Percentiles rank a stretch among this genome's conserved stretches.
Evolutionary conservation across 2,329 filamentous ascomycete genomes (phyloP).

Genomic region (Pseudocercospora fuligena): DNA sequence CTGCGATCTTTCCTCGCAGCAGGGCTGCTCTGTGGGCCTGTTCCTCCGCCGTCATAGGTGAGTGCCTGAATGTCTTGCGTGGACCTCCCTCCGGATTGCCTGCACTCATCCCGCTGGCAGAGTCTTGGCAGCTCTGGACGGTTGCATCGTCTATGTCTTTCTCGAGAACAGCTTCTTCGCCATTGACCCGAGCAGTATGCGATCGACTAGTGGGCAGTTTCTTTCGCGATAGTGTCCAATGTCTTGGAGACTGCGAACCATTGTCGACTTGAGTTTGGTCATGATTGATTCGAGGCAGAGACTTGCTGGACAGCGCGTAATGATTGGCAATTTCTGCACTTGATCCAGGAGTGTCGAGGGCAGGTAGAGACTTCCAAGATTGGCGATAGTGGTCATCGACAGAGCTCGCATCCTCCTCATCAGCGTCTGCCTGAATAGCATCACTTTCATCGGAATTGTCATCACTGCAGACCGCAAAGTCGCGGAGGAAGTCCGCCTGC

Average conservation of each 20-base stretch:
- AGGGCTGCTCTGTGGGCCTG: neutral
- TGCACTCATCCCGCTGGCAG: neutral
- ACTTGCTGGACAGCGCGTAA: neutral
- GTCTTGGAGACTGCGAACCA: neutral
- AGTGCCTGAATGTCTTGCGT: neutral
- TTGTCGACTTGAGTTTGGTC: too few species aligned
- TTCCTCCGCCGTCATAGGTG: neutral
- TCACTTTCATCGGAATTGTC: neutral
- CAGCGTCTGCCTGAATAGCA: neutral
- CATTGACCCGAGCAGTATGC: neutral
- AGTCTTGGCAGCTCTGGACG: neutral
- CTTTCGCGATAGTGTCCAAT: neutral
- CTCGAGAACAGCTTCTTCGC: neutral
- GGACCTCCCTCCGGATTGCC: neutral
- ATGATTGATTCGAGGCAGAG: neutral
- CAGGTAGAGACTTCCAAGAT: neutral
- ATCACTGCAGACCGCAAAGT: neutral
- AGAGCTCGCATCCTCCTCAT: neutral
- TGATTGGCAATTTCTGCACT: neutral
- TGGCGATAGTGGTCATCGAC: conserved; percentile 1
- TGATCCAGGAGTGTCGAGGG: neutral
- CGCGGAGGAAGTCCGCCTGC: neutral
- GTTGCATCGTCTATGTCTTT: neutral
- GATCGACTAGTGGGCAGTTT: neutral
- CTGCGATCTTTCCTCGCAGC: neutral